Percentiles rank a stretch among this genome's conserved stretches.
Evolutionary conservation across 2,329 filamentous ascomycete genomes (phyloP).

Genomic region (Truncatella angustata): DNA sequence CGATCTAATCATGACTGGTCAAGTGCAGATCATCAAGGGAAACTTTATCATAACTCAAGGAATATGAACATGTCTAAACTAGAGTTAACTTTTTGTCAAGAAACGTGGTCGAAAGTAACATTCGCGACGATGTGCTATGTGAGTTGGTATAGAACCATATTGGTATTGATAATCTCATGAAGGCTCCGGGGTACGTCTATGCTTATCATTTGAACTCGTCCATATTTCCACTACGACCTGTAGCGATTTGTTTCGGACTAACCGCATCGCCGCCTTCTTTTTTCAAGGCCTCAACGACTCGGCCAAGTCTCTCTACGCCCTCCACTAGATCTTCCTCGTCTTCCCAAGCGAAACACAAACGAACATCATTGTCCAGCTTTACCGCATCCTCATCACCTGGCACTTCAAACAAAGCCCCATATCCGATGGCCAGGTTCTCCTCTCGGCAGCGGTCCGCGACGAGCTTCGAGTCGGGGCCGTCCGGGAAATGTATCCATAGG

Average conservation of each 20-base stretch:
- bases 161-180: no score
- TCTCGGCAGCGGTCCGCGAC: constrained; percentile 56
- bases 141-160: no score
- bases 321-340: constrained; percentile 63
- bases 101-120: no score
- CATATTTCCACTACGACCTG: no score
- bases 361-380: constrained; percentile 58
- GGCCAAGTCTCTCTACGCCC: constrained; percentile 62
- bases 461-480: constrained; percentile 47
- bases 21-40: no score
- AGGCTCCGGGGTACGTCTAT: no score
- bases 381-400: constrained; percentile 51
- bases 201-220: background rate
- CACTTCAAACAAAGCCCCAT: constrained; percentile 70
- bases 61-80: no score
- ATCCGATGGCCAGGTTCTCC: constrained; percentile 66
- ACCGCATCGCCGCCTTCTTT: background rate
- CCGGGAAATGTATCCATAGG: constrained; percentile 71
- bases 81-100: no score
- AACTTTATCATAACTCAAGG: no score
- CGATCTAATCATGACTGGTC: no score
- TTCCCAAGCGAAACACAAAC: constrained; percentile 74
- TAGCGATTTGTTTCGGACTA: no score
- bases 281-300: constrained; percentile 29
- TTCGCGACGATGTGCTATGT: no score